These are phyloP conservation scores for Telopea speciosissima DNA, from an alignment of 177 flowering plant genomes.

Conservation along the genomic window DNA sequence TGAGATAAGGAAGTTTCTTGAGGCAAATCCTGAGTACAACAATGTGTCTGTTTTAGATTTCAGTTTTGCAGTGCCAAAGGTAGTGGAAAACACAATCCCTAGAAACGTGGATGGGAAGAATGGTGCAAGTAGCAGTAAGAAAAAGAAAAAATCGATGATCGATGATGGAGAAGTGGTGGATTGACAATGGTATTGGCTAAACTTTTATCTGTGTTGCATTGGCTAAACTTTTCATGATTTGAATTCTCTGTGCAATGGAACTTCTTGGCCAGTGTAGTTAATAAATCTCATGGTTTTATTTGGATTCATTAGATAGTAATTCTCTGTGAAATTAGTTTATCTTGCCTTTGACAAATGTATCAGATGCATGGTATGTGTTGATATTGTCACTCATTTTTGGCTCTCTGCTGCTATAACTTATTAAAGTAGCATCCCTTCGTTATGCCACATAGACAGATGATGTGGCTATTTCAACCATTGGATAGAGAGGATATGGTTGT, in stretches of 20 bases:
- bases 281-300: background rate
- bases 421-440: too few species aligned
- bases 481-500: too few species aligned
- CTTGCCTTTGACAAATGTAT: background rate
- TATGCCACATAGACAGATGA: too few species aligned
- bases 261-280: background rate
- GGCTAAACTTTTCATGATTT: background rate
- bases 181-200: background rate
- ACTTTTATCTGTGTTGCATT: background rate
- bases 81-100: conserved; percentile 58
- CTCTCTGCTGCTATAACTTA: too few species aligned
- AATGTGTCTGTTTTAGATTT: conserved; percentile 35
- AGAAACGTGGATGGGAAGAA: conserved; percentile 10
- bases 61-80: conserved; percentile 50
- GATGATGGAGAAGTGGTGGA: conserved; percentile 3
- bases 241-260: background rate
- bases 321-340: background rate
- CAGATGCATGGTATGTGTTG: background rate
- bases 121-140: conserved; percentile 19
- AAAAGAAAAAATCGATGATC: conserved; percentile 14
- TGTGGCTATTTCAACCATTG: too few species aligned
- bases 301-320: background rate
- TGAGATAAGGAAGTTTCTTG: conserved; percentile 40
- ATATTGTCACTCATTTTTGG: too few species aligned
- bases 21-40: conserved; percentile 41